Evolutionary conservation across 179 eudicot genomes (phyloP).

Genomic region (Beta lomatogona): DNA sequence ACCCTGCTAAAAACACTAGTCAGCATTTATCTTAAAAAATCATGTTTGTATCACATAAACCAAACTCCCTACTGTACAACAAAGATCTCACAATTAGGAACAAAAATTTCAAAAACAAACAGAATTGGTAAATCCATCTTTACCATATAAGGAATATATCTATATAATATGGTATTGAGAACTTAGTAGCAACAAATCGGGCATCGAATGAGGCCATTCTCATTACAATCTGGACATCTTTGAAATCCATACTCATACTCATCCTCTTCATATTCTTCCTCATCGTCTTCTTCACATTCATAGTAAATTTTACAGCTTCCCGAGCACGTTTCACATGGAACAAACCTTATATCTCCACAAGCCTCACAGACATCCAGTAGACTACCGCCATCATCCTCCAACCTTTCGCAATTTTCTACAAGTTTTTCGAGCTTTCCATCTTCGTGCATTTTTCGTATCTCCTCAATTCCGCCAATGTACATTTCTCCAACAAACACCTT

Average conservation of each 20-base stretch:
- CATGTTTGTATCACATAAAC: not conserved
- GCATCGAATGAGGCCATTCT: constrained; percentile 86
- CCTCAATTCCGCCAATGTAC: constrained; percentile 73
- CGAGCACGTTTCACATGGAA: constrained; percentile 89
- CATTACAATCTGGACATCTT: constrained; percentile 91
- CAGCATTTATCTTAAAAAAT: too few relatives aligned
- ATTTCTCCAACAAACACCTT: constrained; percentile 59
- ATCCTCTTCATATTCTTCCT: constrained; percentile 31
- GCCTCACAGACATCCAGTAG: constrained; percentile 55
- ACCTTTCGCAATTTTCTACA: constrained; percentile 50
- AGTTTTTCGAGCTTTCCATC: constrained; percentile 69
- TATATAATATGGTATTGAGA: too few relatives aligned
- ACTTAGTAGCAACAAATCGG: constrained; percentile 68
- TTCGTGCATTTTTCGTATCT: constrained; percentile 66
- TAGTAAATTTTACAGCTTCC: constrained; percentile 88
- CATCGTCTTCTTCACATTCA: constrained; percentile 45
- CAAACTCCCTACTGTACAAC: constrained; percentile 39
- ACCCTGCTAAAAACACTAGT: too few relatives aligned
- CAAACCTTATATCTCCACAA: constrained; percentile 84
- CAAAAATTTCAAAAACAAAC: constrained; percentile 3
- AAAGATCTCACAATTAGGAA: constrained; percentile 27
- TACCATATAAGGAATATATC: not conserved
- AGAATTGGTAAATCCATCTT: constrained; percentile 10
- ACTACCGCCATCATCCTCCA: constrained; percentile 35
- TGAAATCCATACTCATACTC: constrained; percentile 73